Percentiles rank a stretch among this genome's conserved stretches.
phyloP scores from a whole-genome alignment of 345 rosid genomes.

The Corchorus olitorius region DNA sequence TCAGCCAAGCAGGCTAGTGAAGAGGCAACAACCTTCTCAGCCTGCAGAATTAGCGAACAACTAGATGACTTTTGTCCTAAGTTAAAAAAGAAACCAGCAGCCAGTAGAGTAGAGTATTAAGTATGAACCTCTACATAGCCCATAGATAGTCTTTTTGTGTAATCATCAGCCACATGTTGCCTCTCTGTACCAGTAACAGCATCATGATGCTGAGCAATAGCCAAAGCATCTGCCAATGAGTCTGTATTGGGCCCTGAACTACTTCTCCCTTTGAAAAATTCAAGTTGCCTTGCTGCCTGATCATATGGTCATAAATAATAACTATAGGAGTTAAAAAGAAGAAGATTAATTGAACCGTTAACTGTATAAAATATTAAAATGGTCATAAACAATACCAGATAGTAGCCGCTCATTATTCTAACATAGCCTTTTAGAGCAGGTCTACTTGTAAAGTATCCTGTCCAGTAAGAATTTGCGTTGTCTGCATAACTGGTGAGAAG shows the following conservation, averaged over 20 bases:
- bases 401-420: constrained; percentile 88
- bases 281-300: constrained; percentile 94
- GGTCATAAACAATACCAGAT: constrained; percentile 59
- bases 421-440: constrained; percentile 90
- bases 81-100: constrained; percentile 4
- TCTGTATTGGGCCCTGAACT: constrained; percentile 68
- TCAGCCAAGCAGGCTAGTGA: constrained; percentile 75
- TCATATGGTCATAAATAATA: constrained; percentile 13
- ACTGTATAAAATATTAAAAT: constrained; percentile 6
- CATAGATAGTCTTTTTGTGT: constrained; percentile 81
- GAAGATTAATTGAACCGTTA: constrained; percentile 1
- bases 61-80: neutral
- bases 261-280: constrained; percentile 79
- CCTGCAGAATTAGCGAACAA: constrained; percentile 44
- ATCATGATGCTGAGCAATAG: constrained; percentile 96
- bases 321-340: constrained; percentile 1
- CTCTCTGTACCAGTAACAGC: constrained; percentile 90
- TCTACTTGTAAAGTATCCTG: constrained; percentile 94
- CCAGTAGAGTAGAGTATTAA: constrained; percentile 21
- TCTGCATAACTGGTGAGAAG: constrained; percentile 82
- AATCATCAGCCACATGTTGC: constrained; percentile 96
- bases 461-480: constrained; percentile 91
- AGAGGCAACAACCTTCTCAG: constrained; percentile 79
- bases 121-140: constrained; percentile 75
- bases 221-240: constrained; percentile 86